A percentile compares a stretch with the other conserved stretches of the same genome.
These are phyloP conservation scores for Pythium folliculosum DNA, from an alignment of 352 stramenopile species.

Conservation along the genomic window DNA sequence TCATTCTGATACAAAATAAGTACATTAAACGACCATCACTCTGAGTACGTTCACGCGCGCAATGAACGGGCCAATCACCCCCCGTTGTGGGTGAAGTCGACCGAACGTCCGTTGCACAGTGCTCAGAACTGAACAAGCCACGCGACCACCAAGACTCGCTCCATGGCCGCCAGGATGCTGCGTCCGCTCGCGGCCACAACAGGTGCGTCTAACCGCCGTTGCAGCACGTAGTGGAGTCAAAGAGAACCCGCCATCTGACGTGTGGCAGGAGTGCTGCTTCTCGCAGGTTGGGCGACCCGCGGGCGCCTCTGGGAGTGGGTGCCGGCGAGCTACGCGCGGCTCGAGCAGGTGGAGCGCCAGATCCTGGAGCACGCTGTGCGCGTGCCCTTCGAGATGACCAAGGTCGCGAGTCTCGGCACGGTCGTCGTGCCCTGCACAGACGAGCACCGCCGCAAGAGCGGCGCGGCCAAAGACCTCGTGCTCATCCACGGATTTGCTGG, in stretches of 20 bases:
- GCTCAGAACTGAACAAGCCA: neutral
- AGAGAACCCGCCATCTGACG: neutral
- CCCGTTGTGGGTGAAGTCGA: neutral
- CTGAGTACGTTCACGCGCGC: constrained; percentile 3
- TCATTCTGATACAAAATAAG: neutral
- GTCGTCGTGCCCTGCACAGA: constrained; percentile 79
- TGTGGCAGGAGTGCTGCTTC: constrained; percentile 37
- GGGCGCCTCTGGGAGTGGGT: constrained; percentile 73
- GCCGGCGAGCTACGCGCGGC: constrained; percentile 61
- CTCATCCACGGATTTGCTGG: constrained; percentile 81
- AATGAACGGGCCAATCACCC: constrained; percentile 13
- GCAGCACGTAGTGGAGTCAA: neutral
- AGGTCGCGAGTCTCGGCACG: constrained; percentile 75
- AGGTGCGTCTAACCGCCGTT: constrained; percentile 12
- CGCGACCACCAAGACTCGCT: too few species aligned
- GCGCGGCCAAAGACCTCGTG: constrained; percentile 66
- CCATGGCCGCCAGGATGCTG: constrained; percentile 14
- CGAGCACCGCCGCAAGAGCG: constrained; percentile 38
- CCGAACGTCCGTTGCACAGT: neutral
- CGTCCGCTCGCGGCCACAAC: constrained; percentile 24
- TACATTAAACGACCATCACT: constrained; percentile 10
- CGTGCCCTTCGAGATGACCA: constrained; percentile 72
- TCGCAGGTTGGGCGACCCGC: constrained; percentile 63
- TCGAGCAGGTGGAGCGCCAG: constrained; percentile 63
- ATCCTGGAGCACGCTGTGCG: constrained; percentile 54